Evolutionary conservation across 1,284 basidiomycete species (phyloP).

Genomic region (Veloboletus limbatus): DNA sequence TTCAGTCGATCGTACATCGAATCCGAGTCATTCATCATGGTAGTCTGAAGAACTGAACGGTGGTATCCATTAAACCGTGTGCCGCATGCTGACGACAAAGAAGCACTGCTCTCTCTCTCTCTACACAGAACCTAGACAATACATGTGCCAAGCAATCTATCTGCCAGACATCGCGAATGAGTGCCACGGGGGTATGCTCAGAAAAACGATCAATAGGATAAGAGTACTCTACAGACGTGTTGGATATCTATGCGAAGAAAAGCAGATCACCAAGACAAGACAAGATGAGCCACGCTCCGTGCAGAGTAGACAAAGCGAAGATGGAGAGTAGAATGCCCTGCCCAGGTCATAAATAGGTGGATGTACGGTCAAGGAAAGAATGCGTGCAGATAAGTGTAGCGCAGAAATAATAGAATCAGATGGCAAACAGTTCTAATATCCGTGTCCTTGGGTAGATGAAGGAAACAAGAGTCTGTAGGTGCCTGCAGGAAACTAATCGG

Average conservation of each 20-base stretch:
- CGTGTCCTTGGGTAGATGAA: conserved; percentile 19
- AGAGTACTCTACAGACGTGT: conserved; percentile 18
- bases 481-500: neutral
- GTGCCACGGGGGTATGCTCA: too few relatives aligned
- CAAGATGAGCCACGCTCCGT: too few relatives aligned
- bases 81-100: too few relatives aligned
- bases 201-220: conserved; percentile 4
- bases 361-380: conserved; percentile 4
- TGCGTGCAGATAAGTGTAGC: conserved; percentile 7
- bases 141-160: neutral
- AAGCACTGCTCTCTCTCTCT: too few relatives aligned
- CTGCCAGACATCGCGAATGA: conserved; percentile 1
- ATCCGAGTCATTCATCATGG: neutral
- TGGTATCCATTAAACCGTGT: too few relatives aligned
- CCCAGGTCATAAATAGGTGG: conserved; percentile 3
- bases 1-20: neutral
- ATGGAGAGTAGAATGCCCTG: neutral
- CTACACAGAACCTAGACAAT: neutral
- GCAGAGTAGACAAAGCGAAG: conserved; percentile 13
- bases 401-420: conserved; percentile 9
- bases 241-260: conserved; percentile 25
- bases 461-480: conserved; percentile 2
- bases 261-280: conserved; percentile 14
- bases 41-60: conserved; percentile 25
- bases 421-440: conserved; percentile 11